Base-by-base conservation (phyloP, 139 green algal species). In the Tetradesmus obliquus region DNA sequence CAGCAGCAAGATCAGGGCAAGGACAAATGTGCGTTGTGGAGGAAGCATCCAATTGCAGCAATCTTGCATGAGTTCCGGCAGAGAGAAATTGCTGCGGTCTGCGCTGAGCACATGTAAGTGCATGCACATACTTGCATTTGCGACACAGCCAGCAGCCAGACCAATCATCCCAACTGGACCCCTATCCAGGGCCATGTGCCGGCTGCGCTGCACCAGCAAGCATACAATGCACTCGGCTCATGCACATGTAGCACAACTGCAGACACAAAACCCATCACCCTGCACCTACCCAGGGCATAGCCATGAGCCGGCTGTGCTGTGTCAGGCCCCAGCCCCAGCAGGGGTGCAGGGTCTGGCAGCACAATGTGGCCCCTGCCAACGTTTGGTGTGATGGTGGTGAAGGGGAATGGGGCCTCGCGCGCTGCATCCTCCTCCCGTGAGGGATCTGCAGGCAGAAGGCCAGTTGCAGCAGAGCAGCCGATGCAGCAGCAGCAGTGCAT, bases 361-460 rank as follows among this genome's bases (percentile, higher is more conserved):
- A 92, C 57, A 2, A 91, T 82, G 74, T 90, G 93, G n/a, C 86
- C 94, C 4, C 90, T 72, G 8, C 92, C 93, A 5, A 94, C 58
- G 74, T 96, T 95, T 2, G 94, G 94, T 2, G 83, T 76, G 81
- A 96, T 96, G 74, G 94, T 96, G 74, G 94, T 96, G 92, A 96
- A 96, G 84, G 94, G 94, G 85, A 93, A 95, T 51, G 94, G 87
- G 1, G 83, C 94, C 88, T 94, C 92, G 17, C 79, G 76, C 5
- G 93, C 93, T 0, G 87, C 92, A 55, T 96, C 93, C 58, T 92
- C 91, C 54, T 93, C 93, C 12, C 22, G 71, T 53, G n/a, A 76
- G 0, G 92, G 94, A 79, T 95, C 91, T 88, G 86, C 9, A 22
- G 32, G 53, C 8, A 82, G 2, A 20, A 66, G 53, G 57, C 57